Evolutionary conservation across 345 rosid species (phyloP), one percentile per base, ranked within the genome.

Genomic region (Gynandropsis gynandra): DNA sequence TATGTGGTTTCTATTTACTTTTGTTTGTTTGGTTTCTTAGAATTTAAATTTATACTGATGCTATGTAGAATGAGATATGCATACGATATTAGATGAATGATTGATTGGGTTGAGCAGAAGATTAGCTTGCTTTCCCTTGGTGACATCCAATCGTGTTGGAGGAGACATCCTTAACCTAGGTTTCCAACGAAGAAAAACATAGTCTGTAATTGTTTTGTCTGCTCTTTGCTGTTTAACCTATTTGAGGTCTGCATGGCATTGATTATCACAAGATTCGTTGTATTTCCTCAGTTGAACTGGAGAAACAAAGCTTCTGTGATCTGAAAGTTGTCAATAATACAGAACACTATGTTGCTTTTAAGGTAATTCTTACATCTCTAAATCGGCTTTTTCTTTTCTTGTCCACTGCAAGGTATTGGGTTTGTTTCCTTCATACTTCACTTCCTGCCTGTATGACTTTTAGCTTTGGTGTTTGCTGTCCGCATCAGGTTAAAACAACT

Each of bases 401-500:
- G 45, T 39, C 35, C 7, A 36, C 12, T 37, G 39, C 5, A 52
- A 17, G 16, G 24, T 24, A 34, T 39, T 8, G 14, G 11, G 11
- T 16, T 1, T 38, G 42, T 47, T 17, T 47, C 16, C 20, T 41
- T 16, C 5, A 27, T 42, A 5, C 36, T 1, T 9, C 42, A 14
- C 42, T 47, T 61, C 15, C 55, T 50, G 29, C 44, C 10, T 47
- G 13, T 17, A 21, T n/a, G 29, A 39, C 40, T 51, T 10, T 43
- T 38, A 14, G 33, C 33, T 46, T 56, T 16, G 38, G 29, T n/a
- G n/a, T n/a, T n/a, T n/a, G n/a, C n/a, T n/a, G n/a, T n/a, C 38
- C 47, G 24, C 53, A 43, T 56, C 58, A 90, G 98, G 98, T 90
- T 56, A 90, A 90, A 75, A 90, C 98, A 29, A 90, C 98, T 65